Evolutionary conservation across 2,329 filamentous ascomycete species (phyloP), one percentile per base, ranked within the genome.

Genomic region (Allantophomopsis lycopodina): DNA sequence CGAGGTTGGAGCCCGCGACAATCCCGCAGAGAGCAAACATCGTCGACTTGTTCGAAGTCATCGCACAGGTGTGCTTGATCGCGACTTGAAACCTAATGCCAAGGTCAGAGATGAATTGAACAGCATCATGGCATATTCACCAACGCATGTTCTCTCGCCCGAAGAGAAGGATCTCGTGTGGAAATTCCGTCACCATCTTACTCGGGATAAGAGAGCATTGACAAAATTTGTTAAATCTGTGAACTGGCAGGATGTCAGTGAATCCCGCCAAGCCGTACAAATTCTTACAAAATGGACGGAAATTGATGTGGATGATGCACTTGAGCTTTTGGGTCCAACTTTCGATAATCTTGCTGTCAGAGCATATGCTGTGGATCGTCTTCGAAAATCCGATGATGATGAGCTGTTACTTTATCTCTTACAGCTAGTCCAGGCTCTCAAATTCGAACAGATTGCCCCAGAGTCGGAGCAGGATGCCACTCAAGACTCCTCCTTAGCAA

Each of bases 191-290:
- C 94, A 96, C 58, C 89, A 95, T 57, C 62, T 98, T 16, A 91
- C 88, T 1, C 73, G 87, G 42, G 88, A 98, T 57, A 98, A 98
- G 60, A 70, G 82, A 51, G 83, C 89, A 2, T 67, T 96, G 42
- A 98, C 89, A 28, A 98, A 98, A 53, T 94, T 98, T 50, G 86
- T 96, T 57, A 98, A 96, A 59, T 95, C 89, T 0, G 89, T 95
- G 32, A 88, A 93, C 48, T 98, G 91, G 89, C 76, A 75, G 37
- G 89, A 94, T 56, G 72, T 75, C 36, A 76, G 77, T 44, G 89
- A 98, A 65, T 79, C 83, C 4, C 80, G 83, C 43, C 87, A 95
- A 62, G 88, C 89, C 5, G 83, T 91, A 17, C 85, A 93, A 44
- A 76, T 98, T 4, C 70, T 98, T 14, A 77, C 82, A 0, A 89